Evolutionary conservation across 495 filamentous ascomycete species (phyloP).

Genomic region (Neurospora sp.): DNA sequence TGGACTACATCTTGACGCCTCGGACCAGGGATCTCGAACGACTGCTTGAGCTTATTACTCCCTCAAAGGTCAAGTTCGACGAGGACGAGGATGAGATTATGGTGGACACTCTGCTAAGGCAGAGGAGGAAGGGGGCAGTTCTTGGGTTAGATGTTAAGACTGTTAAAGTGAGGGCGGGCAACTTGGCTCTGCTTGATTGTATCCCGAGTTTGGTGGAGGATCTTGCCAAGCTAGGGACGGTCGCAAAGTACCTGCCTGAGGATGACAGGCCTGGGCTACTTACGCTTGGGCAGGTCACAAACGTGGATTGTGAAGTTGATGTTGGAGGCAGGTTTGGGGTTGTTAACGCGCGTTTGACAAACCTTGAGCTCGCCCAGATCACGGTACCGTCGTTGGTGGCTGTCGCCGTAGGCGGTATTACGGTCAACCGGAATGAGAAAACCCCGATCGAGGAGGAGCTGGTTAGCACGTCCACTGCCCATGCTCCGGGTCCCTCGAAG

Average conservation of each 20-base stretch:
- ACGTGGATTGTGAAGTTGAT: constrained; percentile 46
- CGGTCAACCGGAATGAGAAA: constrained; percentile 48
- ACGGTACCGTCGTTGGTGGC: constrained; percentile 73
- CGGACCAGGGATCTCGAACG: constrained; percentile 71
- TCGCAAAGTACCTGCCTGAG: constrained; percentile 90
- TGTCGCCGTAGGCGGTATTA: constrained; percentile 51
- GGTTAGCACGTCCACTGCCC: constrained; percentile 25
- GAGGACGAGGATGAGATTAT: constrained; percentile 83
- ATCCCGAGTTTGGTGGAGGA: constrained; percentile 68
- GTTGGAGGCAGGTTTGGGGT: constrained; percentile 55
- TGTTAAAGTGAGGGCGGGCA: constrained; percentile 45
- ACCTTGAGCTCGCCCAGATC: constrained; percentile 72
- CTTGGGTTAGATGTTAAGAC: constrained; percentile 57
- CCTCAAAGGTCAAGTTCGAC: constrained; percentile 86
- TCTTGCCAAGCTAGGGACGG: constrained; percentile 67
- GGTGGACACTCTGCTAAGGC: constrained; percentile 81
- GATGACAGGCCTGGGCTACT: constrained; percentile 89
- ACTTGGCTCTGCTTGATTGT: constrained; percentile 47
- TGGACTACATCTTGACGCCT: constrained; percentile 66
- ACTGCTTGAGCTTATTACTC: constrained; percentile 76
- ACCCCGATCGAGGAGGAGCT: constrained; percentile 57
- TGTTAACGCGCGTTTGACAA: constrained; percentile 43
- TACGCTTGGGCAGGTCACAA: constrained; percentile 56
- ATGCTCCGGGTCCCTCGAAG: constrained; percentile 31
- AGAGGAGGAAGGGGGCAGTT: constrained; percentile 81